Evolutionary conservation across 805 yeast species (phyloP), one percentile per base, ranked within the genome.

Genomic region (Candida pseudoglaebosa): DNA sequence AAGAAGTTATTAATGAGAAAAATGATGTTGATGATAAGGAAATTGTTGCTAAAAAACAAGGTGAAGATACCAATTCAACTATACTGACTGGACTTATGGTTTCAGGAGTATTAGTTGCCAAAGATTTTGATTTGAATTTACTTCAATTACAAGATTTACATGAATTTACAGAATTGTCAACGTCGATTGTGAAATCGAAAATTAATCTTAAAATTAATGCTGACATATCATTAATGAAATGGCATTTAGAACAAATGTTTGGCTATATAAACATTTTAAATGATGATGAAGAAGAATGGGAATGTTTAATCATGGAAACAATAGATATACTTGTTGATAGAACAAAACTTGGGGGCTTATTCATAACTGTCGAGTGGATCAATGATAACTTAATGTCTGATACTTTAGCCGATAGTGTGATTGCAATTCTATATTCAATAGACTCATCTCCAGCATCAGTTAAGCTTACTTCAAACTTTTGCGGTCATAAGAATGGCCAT

Each of bases 371-470:
- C 10, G 95, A 87, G 58, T 93, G 99, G 99, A 77, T 80, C 13
- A 91, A 95, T 49, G 90, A 89, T 42, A 69, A 86, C 40, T 51
- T 65, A 30, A 78, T 89, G 65, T 90, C 85, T 44, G 99, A 93
- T 53, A 83, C 96, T 0, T 77, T 93, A 45, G 99, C 99, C 0
- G 99, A 93, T 54, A 82, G 96, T 12, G 84, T 89, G 1, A 77
- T 93, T 42, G 96, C 97, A 0, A 88, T 93, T 28, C 61, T 93
- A 22, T 74, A 91, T 61, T 86, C 95, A 32, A 93, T 91, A 30
- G 99, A 93, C 57, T 82, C 96, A 0, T 81, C 96, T 0, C 96
- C 96, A 8, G 95, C 96, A 2, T 87, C 97, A 5, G 95, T 93
- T 20, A 93, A 91, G 56, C 60, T 88, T 46, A 80, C 95, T 10